A percentile compares a stretch with the other conserved stretches of the same genome.
These are phyloP conservation scores for Acacia melanoxylon DNA, from an alignment of 306 rosid species.

Conservation along the genomic window DNA sequence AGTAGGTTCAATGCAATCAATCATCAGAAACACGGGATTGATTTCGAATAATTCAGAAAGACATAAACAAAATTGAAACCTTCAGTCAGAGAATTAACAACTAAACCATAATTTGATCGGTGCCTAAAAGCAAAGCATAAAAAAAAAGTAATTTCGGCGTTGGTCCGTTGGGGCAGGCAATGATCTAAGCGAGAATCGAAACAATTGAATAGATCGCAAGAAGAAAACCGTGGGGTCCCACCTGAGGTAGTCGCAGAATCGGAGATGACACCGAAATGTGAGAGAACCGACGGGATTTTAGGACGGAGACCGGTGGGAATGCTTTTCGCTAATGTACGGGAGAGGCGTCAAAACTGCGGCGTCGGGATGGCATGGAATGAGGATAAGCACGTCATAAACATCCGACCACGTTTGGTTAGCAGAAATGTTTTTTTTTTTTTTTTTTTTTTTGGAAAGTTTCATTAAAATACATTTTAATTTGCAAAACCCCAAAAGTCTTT, in stretches of 20 bases:
- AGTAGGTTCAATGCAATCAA: background rate
- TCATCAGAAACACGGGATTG: background rate
- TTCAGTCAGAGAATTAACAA: slow-evolving; percentile 2
- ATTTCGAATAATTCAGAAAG: background rate
- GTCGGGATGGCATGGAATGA: slow-evolving; percentile 4
- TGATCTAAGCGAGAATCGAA: background rate
- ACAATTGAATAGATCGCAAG: background rate
- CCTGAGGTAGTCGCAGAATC: slow-evolving; percentile 33
- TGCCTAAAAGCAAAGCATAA: slow-evolving; percentile 6
- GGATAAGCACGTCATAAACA: background rate
- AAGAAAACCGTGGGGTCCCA: background rate
- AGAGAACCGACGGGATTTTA: slow-evolving; percentile 18
- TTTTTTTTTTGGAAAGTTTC: no score
- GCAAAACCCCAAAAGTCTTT: no score
- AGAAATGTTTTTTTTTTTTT: no score
- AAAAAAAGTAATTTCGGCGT: background rate
- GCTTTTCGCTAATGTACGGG: slow-evolving; percentile 15
- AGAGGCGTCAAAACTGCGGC: slow-evolving; percentile 38
- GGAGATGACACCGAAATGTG: background rate
- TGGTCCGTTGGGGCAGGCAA: slow-evolving; percentile 5
- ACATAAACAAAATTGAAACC: slow-evolving; percentile 19
- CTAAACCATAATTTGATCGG: slow-evolving; percentile 24
- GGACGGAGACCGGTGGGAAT: slow-evolving; percentile 32
- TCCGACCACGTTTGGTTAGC: no score
- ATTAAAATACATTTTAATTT: no score